Evolutionary conservation across 2,329 filamentous ascomycete species (phyloP).

Genomic region (Raffaelea albimanens): DNA sequence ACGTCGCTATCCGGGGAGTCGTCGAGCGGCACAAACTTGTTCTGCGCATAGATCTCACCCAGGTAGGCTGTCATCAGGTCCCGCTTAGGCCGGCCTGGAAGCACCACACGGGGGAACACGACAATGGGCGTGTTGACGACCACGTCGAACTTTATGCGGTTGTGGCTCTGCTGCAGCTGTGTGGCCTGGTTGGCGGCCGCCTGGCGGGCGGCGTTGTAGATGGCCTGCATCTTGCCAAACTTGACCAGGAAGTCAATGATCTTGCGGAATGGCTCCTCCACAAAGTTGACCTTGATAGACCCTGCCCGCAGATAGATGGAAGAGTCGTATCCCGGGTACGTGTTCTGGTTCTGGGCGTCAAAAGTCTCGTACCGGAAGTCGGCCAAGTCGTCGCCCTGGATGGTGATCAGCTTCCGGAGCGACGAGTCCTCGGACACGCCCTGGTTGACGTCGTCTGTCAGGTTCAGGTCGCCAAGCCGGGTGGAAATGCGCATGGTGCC

Average conservation of each 20-base stretch:
- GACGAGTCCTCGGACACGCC: constrained; percentile 75
- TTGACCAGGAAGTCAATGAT: constrained; percentile 98
- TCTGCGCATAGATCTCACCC: constrained; percentile 94
- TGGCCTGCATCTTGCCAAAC: constrained; percentile 98
- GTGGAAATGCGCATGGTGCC: constrained; percentile 82
- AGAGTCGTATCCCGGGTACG: constrained; percentile 90
- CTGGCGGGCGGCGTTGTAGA: constrained; percentile 94
- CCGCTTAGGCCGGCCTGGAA: constrained; percentile 58
- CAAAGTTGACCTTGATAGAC: constrained; percentile 92
- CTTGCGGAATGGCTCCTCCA: constrained; percentile 95
- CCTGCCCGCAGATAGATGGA: constrained; percentile 85
- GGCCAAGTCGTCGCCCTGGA: constrained; percentile 88
- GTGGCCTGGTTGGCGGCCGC: constrained; percentile 89
- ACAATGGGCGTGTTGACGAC: constrained; percentile 92
- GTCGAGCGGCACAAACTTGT: constrained; percentile 78
- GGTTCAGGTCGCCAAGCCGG: constrained; percentile 74
- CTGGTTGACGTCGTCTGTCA: constrained; percentile 89
- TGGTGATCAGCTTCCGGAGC: constrained; percentile 80
- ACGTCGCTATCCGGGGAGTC: constrained; percentile 63
- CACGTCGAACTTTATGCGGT: constrained; percentile 88
- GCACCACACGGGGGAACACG: constrained; percentile 76
- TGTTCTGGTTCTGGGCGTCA: constrained; percentile 56
- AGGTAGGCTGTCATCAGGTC: constrained; percentile 88
- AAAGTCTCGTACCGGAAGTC: constrained; percentile 98
- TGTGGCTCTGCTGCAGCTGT: constrained; percentile 83